These are phyloP conservation scores for Candolleomyces eurysporus DNA, from an alignment of 768 basidiomycete species.

Conservation along the genomic window DNA sequence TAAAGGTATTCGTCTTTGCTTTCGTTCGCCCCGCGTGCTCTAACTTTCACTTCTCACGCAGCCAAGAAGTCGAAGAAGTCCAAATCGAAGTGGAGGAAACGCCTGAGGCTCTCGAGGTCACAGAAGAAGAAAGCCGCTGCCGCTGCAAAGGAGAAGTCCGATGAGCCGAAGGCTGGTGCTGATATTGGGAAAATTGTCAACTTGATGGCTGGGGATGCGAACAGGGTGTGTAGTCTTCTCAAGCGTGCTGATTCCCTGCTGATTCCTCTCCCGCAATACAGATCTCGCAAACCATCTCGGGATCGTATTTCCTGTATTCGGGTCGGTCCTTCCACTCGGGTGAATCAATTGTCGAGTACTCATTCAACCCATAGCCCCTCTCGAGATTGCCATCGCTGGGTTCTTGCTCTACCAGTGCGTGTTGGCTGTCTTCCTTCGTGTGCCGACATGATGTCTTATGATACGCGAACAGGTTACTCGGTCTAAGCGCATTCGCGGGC, in stretches of 20 bases:
- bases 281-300: constrained; percentile 53
- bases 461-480: constrained; percentile 47
- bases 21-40: too few relatives aligned
- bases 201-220: constrained; percentile 81
- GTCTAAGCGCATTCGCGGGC: constrained; percentile 72
- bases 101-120: background rate
- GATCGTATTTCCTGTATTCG: constrained; percentile 66
- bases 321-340: constrained; percentile 30
- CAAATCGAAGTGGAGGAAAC: constrained; percentile 1
- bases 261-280: constrained; percentile 10
- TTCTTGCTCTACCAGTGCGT: constrained; percentile 75
- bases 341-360: background rate
- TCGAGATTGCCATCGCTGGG: constrained; percentile 74
- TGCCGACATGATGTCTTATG: background rate
- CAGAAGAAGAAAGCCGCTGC: constrained; percentile 4
- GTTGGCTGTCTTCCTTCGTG: background rate
- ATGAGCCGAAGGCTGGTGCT: constrained; percentile 71
- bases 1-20: background rate
- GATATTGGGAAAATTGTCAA: constrained; percentile 90
- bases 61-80: background rate
- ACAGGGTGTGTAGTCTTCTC: constrained; percentile 30
- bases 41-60: too few relatives aligned
- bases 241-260: background rate
- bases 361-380: constrained; percentile 47
- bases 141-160: constrained; percentile 20